Base-by-base conservation (phyloP, 768 basidiomycete genomes). In the Dentipellis sp. region DNA sequence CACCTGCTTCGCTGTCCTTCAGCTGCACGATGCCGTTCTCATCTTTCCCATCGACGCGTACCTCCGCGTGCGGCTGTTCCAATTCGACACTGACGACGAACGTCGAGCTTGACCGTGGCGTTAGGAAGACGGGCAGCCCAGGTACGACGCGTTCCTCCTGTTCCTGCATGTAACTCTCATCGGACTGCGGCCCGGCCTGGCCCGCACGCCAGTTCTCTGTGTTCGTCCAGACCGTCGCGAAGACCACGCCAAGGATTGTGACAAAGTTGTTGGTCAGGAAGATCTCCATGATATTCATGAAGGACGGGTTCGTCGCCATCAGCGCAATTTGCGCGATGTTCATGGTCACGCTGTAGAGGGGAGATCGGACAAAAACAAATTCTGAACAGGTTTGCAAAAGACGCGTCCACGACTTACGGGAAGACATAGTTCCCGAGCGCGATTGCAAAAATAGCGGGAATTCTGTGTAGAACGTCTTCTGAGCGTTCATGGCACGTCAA, bases 151-250 rank as follows among this genome's bases (percentile, higher is more conserved):
- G 29, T 29, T 29, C 29, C 3, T 29, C 29, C 6, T 29, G 29
- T 29, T 29, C 29, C 29, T 29, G 29, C 29, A 29, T 29, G 29
- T 29, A 29, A 29, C 29, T 29, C 6, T 29, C 29, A 6, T 29
- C 29, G 29, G 29, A 29, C 29, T 29, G 29, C 29, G 29, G 29
- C 29, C 29, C 29, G 29, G 29, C 29, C 6, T 29, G 29, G 29
- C 29, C 6, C 29, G 29, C 29, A 29, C 29, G 29, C 60, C 60
- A 61, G 58, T 61, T 61, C 52, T 59, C 52, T 48, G 56, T 59
- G 35, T 53, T 56, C 4, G 60, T 61, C 60, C 60, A 61, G 34
- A 61, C 60, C 1, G 60, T 61, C 36, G 60, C 60, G 17, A 61
- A 61, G 8, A 61, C 60, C 17, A 59, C 59, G 14, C 60, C 60